Evolutionary conservation across 768 basidiomycete genomes (phyloP), one percentile per base, ranked within the genome.

Genomic region (Gelatoporia subvermispora): DNA sequence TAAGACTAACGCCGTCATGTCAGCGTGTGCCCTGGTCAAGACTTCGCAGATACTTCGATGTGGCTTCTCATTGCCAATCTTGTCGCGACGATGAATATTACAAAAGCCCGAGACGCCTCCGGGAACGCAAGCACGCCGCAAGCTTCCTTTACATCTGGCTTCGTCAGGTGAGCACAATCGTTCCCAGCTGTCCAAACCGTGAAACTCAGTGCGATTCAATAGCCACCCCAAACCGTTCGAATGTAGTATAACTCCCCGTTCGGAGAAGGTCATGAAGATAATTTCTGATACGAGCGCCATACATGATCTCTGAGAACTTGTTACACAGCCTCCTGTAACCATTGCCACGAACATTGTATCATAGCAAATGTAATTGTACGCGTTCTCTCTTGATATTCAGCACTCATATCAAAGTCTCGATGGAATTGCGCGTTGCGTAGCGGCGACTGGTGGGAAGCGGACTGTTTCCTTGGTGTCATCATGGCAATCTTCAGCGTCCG

Each of bases 21-120:
- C 36, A 77, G 77, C 48, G 67, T 73, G 47, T 84, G 81, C 53
- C 78, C 80, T 5, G 79, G 81, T 9, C 67, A 74, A 37, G 66
- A 77, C 52, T 72, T 82, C 44, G 80, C 76, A 2, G 74, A 79
- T 43, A 53, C 66, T 3, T 72, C 65, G 46, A 58, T 76, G 22
- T 82, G 72, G 73, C 58, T 72, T 40, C 70, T 74, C 36, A 68
- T 69, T 15, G 69, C 75, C 0, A 67, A 63, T 47, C 63, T 81
- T 11, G 56, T 76, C 36, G 69, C 77, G 15, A 63, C 72, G 9
- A 68, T 81, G 56, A 65, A 76, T 50, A 69, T 82, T 24, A 59
- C 61, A 2, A 72, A 68, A 50, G 65, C 68, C 0, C 38, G 62
- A 16, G 76, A 78, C 58, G 66, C 65, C 24, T 49, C 68, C n/a